Evolutionary conservation across 1,139 yeast species (phyloP).

Genomic region (Yarrowia galli): DNA sequence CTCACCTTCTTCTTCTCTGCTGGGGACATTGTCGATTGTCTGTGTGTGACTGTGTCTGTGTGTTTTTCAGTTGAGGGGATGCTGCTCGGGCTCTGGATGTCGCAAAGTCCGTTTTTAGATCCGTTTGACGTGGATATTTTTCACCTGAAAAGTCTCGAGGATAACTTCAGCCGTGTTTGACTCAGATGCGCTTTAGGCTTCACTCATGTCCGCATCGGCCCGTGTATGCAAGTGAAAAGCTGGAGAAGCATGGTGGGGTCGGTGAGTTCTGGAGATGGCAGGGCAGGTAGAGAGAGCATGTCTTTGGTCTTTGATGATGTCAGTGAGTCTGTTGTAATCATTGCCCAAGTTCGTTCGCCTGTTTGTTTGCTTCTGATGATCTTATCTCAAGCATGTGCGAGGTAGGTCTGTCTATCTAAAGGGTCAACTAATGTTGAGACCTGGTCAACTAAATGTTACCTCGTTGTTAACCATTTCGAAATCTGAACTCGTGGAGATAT

Average conservation of each 20-base stretch:
- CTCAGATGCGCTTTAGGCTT: constrained; percentile 34
- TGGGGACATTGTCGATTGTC: constrained; percentile 4
- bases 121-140: constrained; percentile 7
- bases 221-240: not conserved
- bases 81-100: not conserved
- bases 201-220: constrained; percentile 22
- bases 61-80: not conserved
- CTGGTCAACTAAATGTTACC: too few species aligned
- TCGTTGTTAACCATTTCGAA: too few species aligned
- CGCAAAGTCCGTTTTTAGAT: constrained; percentile 5
- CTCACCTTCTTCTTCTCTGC: constrained; percentile 24
- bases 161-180: constrained; percentile 27
- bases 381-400: too few species aligned
- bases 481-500: too few species aligned
- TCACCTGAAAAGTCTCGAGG: constrained; percentile 25
- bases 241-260: constrained; percentile 1
- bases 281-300: too few species aligned
- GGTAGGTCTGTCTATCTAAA: too few species aligned
- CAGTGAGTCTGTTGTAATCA: too few species aligned
- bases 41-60: not conserved
- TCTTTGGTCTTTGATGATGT: too few species aligned
- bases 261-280: too few species aligned
- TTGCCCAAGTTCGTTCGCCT: too few species aligned
- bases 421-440: too few species aligned
- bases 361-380: too few species aligned